Conservation (phyloP, 2,329 filamentous ascomycete genomes). For the Ascochyta rabiei region DNA sequence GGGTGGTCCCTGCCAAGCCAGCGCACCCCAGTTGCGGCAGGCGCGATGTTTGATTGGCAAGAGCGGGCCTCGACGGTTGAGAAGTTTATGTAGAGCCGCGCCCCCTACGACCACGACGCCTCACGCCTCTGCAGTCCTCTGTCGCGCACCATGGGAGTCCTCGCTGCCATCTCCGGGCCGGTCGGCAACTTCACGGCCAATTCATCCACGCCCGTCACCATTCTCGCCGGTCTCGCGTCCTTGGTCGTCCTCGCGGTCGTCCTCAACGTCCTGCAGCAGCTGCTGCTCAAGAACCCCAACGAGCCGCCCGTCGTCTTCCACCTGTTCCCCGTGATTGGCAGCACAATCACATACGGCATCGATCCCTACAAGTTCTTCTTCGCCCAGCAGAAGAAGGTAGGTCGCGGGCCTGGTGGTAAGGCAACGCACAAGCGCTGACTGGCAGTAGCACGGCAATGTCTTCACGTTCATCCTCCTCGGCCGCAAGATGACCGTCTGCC, state of each 20-base stretch:
- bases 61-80: conserved; percentile 22
- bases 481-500: conserved; percentile 85
- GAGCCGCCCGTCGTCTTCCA: conserved; percentile 68
- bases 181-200: conserved; percentile 53
- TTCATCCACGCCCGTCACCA: conserved; percentile 52
- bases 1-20: conserved; percentile 28
- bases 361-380: conserved; percentile 89
- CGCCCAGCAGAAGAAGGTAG: conserved; percentile 73
- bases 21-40: conserved; percentile 26
- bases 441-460: conserved; percentile 76
- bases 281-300: conserved; percentile 80
- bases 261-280: conserved; percentile 79
- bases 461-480: conserved; percentile 90
- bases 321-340: conserved; percentile 77
- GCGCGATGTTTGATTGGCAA: conserved; percentile 25
- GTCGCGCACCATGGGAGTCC: conserved; percentile 56
- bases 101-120: conserved; percentile 19
- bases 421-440: conserved; percentile 26
- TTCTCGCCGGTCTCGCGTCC: conserved; percentile 52
- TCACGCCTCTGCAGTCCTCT: conserved; percentile 20
- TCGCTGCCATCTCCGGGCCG: conserved; percentile 56
- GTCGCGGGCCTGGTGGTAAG: conserved; percentile 14
- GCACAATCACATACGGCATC: conserved; percentile 92
- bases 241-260: conserved; percentile 65
- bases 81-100: conserved; percentile 38